Percentiles rank a stretch among this genome's conserved stretches.
phyloP scores from a whole-genome alignment of 2,329 filamentous ascomycete genomes.

The Magnaporthiopsis incrustans region DNA sequence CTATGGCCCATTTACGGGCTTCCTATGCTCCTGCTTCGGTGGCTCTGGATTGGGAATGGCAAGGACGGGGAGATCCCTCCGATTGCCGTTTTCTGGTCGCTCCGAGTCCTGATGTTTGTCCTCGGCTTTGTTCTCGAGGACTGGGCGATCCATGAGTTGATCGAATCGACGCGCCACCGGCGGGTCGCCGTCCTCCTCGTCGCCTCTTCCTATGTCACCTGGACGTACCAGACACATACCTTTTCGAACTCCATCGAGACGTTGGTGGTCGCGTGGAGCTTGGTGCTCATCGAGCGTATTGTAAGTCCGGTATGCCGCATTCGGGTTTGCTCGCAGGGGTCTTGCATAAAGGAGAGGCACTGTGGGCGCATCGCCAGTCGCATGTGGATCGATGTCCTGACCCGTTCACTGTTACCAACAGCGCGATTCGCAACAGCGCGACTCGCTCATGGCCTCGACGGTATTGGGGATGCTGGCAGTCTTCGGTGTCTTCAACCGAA shows the following conservation, averaged over 20 bases:
- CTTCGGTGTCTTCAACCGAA: constrained; percentile 89
- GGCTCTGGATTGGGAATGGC: constrained; percentile 83
- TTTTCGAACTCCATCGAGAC: constrained; percentile 98
- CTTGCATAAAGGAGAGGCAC: neutral
- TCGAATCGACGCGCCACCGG: constrained; percentile 65
- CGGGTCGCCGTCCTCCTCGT: constrained; percentile 73
- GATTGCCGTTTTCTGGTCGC: constrained; percentile 80
- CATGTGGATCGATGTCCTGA: neutral
- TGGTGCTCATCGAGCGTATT: constrained; percentile 86
- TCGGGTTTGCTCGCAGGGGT: neutral
- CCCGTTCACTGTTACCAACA: constrained; percentile 41
- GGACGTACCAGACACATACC: constrained; percentile 97
- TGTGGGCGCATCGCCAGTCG: neutral
- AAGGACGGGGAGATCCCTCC: constrained; percentile 70
- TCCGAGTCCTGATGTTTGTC: constrained; percentile 86
- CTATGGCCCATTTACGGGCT: constrained; percentile 93
- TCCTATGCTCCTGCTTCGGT: constrained; percentile 86
- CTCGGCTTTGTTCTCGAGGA: constrained; percentile 95
- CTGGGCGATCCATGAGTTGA: constrained; percentile 91
- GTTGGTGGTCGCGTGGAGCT: constrained; percentile 81
- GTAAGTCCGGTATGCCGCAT: constrained; percentile 59
- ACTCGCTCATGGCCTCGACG: constrained; percentile 66
- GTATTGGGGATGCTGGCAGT: constrained; percentile 75
- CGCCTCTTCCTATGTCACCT: constrained; percentile 95
- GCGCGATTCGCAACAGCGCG: constrained; percentile 67